Evolutionary conservation across 768 basidiomycete species (phyloP).

Genomic region (Tulasnella calospora): DNA sequence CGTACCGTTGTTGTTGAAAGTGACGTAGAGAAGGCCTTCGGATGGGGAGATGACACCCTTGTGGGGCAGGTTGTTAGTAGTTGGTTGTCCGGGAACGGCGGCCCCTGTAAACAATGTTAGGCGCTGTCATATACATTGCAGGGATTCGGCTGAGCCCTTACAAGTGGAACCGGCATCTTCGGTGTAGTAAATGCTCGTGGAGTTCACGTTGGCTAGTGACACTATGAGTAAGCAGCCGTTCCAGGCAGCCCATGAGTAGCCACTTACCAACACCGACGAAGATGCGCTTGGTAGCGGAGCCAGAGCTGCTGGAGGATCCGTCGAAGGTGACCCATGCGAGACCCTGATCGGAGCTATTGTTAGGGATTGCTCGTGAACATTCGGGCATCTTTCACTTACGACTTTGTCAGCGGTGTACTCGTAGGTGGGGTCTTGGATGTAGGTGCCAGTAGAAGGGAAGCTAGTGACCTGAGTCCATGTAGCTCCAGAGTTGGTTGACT

Average conservation of each 20-base stretch:
- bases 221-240: not conserved
- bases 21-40: conserved; percentile 55
- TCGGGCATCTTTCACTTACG: not conserved
- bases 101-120: conserved; percentile 41
- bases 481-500: conserved; percentile 54
- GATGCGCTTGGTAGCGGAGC: conserved; percentile 55
- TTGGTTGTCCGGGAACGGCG: conserved; percentile 55
- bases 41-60: conserved; percentile 59
- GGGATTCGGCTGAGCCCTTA: conserved; percentile 34
- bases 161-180: conserved; percentile 56
- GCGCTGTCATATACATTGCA: not conserved
- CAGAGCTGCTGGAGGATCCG: conserved; percentile 39
- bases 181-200: conserved; percentile 53
- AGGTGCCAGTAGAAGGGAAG: conserved; percentile 56
- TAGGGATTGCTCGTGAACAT: conserved; percentile 30
- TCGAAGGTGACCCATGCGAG: conserved; percentile 66
- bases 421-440: conserved; percentile 41
- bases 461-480: conserved; percentile 57
- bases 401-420: conserved; percentile 17
- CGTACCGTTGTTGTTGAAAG: conserved; percentile 57
- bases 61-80: conserved; percentile 52
- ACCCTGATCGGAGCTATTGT: conserved; percentile 40
- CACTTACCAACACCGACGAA: conserved; percentile 52
- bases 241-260: not conserved
- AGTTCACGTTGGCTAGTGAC: conserved; percentile 44